phyloP scores from a whole-genome alignment of 257 asterid species.

The Lavandula angustifolia region DNA sequence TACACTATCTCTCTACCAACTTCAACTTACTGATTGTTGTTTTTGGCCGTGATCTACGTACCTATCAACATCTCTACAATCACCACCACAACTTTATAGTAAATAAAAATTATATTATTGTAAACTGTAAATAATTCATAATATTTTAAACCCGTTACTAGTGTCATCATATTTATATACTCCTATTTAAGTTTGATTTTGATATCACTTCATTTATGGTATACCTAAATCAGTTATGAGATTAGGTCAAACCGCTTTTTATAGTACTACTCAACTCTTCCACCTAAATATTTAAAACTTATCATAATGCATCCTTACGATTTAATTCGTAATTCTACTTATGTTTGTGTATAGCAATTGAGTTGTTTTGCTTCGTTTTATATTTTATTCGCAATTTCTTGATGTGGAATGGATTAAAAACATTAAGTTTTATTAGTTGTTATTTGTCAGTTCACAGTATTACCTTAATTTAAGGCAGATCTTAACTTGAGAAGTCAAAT shows the following conservation, averaged over 20 bases:
- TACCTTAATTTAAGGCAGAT: too few relatives aligned
- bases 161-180: conserved; percentile 29
- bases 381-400: not conserved
- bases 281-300: conserved; percentile 22
- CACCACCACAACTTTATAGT: conserved; percentile 29
- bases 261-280: conserved; percentile 28
- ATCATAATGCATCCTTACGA: conserved; percentile 14
- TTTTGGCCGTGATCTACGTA: conserved; percentile 57
- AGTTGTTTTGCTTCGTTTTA: not conserved
- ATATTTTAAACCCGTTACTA: conserved; percentile 17
- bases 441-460: too few relatives aligned
- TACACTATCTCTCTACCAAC: conserved; percentile 56
- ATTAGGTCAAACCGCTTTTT: conserved; percentile 38
- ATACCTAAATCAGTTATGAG: conserved; percentile 43
- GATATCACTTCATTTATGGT: conserved; percentile 38
- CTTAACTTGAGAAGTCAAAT: too few relatives aligned
- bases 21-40: conserved; percentile 45
- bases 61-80: conserved; percentile 34
- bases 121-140: not conserved
- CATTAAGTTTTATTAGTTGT: too few relatives aligned
- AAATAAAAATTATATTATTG: not conserved
- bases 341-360: not conserved
- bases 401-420: too few relatives aligned
- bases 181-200: conserved; percentile 22
- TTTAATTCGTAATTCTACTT: not conserved